Evolutionary conservation across 495 filamentous ascomycete genomes (phyloP).

Genomic region (Lentithecium fluviatile): DNA sequence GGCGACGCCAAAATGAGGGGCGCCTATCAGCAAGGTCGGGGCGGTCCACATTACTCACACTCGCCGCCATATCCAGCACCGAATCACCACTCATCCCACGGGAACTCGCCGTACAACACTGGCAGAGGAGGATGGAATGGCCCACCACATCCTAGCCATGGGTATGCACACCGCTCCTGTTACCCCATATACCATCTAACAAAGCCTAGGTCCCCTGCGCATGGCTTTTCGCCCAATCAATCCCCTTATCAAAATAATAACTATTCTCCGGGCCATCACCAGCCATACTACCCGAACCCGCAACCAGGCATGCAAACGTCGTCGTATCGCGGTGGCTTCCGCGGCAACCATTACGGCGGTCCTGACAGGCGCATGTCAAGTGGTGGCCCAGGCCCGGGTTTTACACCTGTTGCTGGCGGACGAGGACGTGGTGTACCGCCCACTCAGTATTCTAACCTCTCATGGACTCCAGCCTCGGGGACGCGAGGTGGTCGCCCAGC

Average conservation of each 20-base stretch:
- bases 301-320: conserved; percentile 51
- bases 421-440: conserved; percentile 45
- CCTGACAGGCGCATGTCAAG: conserved; percentile 54
- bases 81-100: conserved; percentile 51
- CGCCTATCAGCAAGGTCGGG: conserved; percentile 25
- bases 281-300: conserved; percentile 53
- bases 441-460: conserved; percentile 59
- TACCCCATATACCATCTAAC: conserved; percentile 10
- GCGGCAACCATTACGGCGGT: conserved; percentile 53
- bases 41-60: conserved; percentile 24
- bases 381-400: conserved; percentile 38
- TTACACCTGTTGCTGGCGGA: conserved; percentile 4
- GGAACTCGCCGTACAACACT: conserved; percentile 61
- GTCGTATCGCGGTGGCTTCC: conserved; percentile 54
- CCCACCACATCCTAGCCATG: conserved; percentile 50
- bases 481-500: conserved; percentile 48
- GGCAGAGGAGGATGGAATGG: conserved; percentile 59
- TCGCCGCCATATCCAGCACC: conserved; percentile 38
- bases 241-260: conserved; percentile 55
- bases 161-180: conserved; percentile 49
- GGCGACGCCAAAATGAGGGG: conserved; percentile 32
- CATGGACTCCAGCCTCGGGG: conserved; percentile 55
- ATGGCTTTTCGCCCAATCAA: conserved; percentile 48
- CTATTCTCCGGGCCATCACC: conserved; percentile 48
- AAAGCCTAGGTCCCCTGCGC: conserved; percentile 39